Percentiles rank a stretch among this genome's conserved stretches.
phyloP scores from a whole-genome alignment of 2,329 filamentous ascomycete genomes.

The Xylaria sp. region DNA sequence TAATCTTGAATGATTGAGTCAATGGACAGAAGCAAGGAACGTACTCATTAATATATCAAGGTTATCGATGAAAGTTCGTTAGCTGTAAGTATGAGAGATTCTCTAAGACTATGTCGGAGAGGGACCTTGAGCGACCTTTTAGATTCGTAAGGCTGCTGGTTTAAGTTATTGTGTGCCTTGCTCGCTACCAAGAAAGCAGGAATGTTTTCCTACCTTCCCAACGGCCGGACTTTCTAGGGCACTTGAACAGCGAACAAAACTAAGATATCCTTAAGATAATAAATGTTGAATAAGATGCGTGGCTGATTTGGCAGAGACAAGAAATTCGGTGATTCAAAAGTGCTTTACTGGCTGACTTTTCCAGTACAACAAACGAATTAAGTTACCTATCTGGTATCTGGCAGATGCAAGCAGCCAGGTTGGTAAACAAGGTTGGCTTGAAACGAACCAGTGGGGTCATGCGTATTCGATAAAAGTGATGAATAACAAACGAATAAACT shows the following conservation, averaged over 20 bases:
- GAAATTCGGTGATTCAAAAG: neutral
- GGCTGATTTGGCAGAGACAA: neutral
- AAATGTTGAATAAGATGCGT: neutral
- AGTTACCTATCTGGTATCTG: neutral
- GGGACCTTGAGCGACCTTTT: neutral
- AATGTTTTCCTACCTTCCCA: neutral
- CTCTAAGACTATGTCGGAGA: neutral
- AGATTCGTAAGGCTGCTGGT: neutral
- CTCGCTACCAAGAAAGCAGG: neutral
- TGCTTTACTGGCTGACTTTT: too few species aligned
- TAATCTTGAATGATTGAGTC: neutral
- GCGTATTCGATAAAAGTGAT: neutral
- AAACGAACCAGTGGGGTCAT: constrained; percentile 1
- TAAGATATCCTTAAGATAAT: neutral
- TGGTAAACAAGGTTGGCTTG: neutral
- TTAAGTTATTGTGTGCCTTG: neutral
- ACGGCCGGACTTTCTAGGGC: neutral
- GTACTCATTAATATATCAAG: neutral
- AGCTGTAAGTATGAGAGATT: neutral
- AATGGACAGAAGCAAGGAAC: neutral
- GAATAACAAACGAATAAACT: constrained; percentile 3
- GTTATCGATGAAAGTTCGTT: neutral
- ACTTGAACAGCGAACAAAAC: neutral
- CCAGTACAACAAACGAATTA: neutral
- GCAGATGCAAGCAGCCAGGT: neutral